Conservation (phyloP, 192 early-diverging fungal genomes). For the Coemansia sp. region DNA sequence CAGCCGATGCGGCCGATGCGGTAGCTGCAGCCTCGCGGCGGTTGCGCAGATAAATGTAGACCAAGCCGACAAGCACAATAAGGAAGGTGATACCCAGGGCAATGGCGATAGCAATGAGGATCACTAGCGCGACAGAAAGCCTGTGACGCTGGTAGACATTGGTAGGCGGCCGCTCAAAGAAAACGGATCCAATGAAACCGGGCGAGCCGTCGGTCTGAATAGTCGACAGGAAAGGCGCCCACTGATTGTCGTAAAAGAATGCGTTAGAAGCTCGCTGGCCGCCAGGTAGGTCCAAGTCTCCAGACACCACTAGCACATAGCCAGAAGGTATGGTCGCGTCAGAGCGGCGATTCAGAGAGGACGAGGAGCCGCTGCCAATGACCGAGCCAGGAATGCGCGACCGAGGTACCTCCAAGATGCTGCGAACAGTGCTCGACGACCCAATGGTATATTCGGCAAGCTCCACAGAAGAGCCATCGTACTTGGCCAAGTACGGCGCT, state of each 20-base stretch:
- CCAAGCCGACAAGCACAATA: constrained; percentile 59
- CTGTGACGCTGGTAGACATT: constrained; percentile 46
- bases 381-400: constrained; percentile 44
- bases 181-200: constrained; percentile 40
- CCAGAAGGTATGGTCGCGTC: constrained; percentile 24
- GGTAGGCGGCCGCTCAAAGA: constrained; percentile 49
- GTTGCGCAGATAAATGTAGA: constrained; percentile 58
- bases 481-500: constrained; percentile 56
- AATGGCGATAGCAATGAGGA: constrained; percentile 67
- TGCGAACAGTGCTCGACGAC: constrained; percentile 25
- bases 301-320: constrained; percentile 45
- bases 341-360: constrained; percentile 21
- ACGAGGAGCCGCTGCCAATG: constrained; percentile 14
- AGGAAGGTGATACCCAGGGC: constrained; percentile 65
- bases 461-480: constrained; percentile 48
- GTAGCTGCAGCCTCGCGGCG: constrained; percentile 51
- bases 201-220: constrained; percentile 38
- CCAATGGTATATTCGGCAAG: constrained; percentile 31
- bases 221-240: constrained; percentile 52
- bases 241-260: constrained; percentile 44
- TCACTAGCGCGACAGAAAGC: constrained; percentile 60
- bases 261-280: constrained; percentile 38
- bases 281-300: constrained; percentile 30
- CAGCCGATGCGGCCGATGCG: constrained; percentile 51
- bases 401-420: constrained; percentile 29